Evolutionary conservation across 306 rosid species (phyloP), one percentile per base, ranked within the genome.

Genomic region (Pterocarpus macrocarpus): DNA sequence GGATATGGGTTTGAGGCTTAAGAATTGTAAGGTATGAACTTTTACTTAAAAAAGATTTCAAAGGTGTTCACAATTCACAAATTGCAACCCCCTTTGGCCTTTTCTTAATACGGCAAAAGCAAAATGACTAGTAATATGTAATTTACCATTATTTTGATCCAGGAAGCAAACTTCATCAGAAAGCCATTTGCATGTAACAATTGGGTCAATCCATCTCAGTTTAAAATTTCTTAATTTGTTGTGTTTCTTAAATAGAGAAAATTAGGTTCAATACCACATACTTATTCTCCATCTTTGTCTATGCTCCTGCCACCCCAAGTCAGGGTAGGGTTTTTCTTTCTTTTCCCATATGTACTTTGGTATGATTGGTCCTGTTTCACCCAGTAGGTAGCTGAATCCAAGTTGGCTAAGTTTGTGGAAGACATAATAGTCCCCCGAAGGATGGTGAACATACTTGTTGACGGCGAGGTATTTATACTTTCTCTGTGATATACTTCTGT

Each of bases 401-500:
- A 90, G 55, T 82, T 95, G 90, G 97, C 99, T 28, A 93, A 90
- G 77, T 95, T 95, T 86, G 99, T 95, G 4, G 99, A 93, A 89
- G 99, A 95, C 87, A 90, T 95, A 73, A 91, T 95, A 56, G 90
- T 95, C 73, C 98, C 99, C 81, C 98, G 98, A 78, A 93, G 96
- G 83, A 95, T 95, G 97, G 94, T 95, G 62, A 96, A 95, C 86
- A 77, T 95, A 76, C 87, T 93, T 75, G 91, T 90, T 62, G 98
- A 95, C 75, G 97, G 96, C 85, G 98, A 95, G 98, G 99, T 95
- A 86, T 74, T 57, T n/a, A 43, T 62, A 56, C 50, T 82, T 71
- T 66, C 59, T 62, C 41, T 82, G 22, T 47, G 33, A 71, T 57
- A 22, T 22, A 22, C 32, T 82, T 16, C 64, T 63, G 56, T 55